phyloP scores from a whole-genome alignment of 768 basidiomycete species.

The Amanita pseudoporphyria region DNA sequence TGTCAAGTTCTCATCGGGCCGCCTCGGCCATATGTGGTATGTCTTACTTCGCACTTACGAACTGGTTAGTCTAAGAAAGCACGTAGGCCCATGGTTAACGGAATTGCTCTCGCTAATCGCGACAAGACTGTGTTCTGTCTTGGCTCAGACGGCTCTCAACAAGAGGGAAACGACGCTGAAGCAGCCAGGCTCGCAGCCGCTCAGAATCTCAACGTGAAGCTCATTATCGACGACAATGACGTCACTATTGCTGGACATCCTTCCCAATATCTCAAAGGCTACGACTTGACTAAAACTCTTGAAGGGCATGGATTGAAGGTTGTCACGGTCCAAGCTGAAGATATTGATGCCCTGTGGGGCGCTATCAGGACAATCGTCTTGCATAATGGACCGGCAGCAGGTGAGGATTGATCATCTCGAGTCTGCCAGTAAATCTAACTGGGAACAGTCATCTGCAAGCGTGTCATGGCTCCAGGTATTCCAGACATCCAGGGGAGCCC shows the following conservation, averaged over 20 bases:
- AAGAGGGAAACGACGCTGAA: slow-evolving; percentile 88
- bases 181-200: slow-evolving; percentile 84
- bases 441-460: slow-evolving; percentile 54
- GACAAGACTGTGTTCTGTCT: slow-evolving; percentile 74
- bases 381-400: slow-evolving; percentile 69
- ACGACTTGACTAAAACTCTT: slow-evolving; percentile 59
- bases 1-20: slow-evolving; percentile 89
- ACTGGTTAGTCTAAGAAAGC: background rate
- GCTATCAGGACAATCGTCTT: slow-evolving; percentile 46
- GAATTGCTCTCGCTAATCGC: slow-evolving; percentile 70
- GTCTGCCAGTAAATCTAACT: background rate
- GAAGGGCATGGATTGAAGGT: slow-evolving; percentile 79
- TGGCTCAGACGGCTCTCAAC: slow-evolving; percentile 86
- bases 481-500: slow-evolving; percentile 68
- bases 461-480: slow-evolving; percentile 58
- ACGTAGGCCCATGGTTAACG: slow-evolving; percentile 66
- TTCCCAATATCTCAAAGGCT: slow-evolving; percentile 78
- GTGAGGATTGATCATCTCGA: slow-evolving; percentile 26
- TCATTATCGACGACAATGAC: slow-evolving; percentile 85
- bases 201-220: slow-evolving; percentile 73
- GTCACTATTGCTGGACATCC: slow-evolving; percentile 92
- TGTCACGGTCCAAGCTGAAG: slow-evolving; percentile 63
- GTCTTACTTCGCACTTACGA: background rate
- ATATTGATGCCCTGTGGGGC: slow-evolving; percentile 69
- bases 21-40: slow-evolving; percentile 83